Percentiles rank a stretch among this genome's conserved stretches.
These are phyloP conservation scores for Tetrapisispora nanseiensis DNA, from an alignment of 805 yeast genomes.

Conservation along the genomic window DNA sequence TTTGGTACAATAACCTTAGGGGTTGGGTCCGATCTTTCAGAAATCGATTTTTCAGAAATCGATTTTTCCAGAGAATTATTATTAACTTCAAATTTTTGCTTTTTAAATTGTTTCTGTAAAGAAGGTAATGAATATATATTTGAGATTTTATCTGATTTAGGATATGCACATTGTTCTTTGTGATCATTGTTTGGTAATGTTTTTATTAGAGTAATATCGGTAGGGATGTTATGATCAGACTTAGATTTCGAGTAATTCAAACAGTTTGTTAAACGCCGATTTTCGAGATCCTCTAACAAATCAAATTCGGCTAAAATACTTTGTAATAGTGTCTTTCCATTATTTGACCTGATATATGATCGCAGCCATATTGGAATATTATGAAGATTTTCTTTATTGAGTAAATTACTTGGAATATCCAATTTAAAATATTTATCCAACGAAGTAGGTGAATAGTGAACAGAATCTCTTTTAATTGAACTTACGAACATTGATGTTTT, in stretches of 20 bases:
- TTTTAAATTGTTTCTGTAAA: conserved; percentile 17
- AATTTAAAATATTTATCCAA: conserved; percentile 23
- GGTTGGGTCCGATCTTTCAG: neutral
- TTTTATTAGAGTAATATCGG: too few species aligned
- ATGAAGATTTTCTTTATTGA: conserved; percentile 7
- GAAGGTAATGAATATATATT: conserved; percentile 17
- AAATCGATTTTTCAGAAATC: too few species aligned
- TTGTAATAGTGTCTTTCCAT: conserved; percentile 16
- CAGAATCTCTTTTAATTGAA: conserved; percentile 26
- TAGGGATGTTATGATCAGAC: too few species aligned
- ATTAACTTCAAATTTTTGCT: conserved; percentile 4
- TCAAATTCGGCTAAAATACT: conserved; percentile 28
- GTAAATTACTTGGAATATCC: conserved; percentile 18
- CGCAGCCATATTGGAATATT: conserved; percentile 28
- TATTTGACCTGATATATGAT: neutral
- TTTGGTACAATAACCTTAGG: neutral
- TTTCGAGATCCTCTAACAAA: conserved; percentile 28
- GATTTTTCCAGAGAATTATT: neutral
- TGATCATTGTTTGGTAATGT: too few species aligned
- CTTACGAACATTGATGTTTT: conserved; percentile 20
- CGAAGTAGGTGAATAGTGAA: conserved; percentile 28
- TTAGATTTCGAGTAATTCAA: conserved; percentile 4
- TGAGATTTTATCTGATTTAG: conserved; percentile 5
- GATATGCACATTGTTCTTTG: too few species aligned
- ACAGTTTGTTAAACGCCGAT: conserved; percentile 22